phyloP scores from a whole-genome alignment of 768 basidiomycete species.

The Rhodocollybia butyracea region DNA sequence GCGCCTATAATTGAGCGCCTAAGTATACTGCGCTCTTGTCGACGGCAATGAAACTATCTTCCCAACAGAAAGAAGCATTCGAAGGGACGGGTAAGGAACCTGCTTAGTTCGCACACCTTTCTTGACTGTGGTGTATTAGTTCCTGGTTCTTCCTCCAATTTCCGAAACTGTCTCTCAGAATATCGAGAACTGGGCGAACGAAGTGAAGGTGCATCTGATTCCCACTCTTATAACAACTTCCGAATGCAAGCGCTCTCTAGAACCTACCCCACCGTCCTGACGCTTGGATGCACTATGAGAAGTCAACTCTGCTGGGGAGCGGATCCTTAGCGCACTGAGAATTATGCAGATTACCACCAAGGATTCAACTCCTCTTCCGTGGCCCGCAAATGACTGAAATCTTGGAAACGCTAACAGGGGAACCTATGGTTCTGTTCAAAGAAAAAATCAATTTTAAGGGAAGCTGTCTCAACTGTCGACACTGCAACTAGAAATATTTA shows the following conservation, averaged over 20 bases:
- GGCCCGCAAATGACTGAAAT: constrained; percentile 5
- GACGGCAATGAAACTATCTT: too few relatives aligned
- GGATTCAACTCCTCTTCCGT: constrained; percentile 12
- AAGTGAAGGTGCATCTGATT: constrained; percentile 9
- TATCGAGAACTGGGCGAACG: constrained; percentile 11
- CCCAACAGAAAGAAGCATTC: not conserved
- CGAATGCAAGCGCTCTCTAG: not conserved
- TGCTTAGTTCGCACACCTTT: not conserved
- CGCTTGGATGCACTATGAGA: constrained; percentile 18
- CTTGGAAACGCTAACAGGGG: constrained; percentile 8
- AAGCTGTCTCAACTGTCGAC: not conserved
- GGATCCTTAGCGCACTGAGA: constrained; percentile 12
- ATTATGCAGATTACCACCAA: constrained; percentile 12
- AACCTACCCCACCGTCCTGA: constrained; percentile 10
- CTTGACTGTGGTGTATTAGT: constrained; percentile 1
- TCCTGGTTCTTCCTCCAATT: constrained; percentile 8
- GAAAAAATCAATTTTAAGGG: constrained; percentile 19
- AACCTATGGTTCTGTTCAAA: constrained; percentile 16
- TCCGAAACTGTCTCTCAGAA: constrained; percentile 5
- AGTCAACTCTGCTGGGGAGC: not conserved
- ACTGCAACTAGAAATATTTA: not conserved
- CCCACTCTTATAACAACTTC: not conserved
- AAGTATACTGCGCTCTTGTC: too few relatives aligned
- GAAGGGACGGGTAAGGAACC: not conserved
- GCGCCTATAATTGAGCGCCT: too few relatives aligned